Evolutionary conservation across 1,284 basidiomycete species (phyloP).

Genomic region (Abortiporus biennis): DNA sequence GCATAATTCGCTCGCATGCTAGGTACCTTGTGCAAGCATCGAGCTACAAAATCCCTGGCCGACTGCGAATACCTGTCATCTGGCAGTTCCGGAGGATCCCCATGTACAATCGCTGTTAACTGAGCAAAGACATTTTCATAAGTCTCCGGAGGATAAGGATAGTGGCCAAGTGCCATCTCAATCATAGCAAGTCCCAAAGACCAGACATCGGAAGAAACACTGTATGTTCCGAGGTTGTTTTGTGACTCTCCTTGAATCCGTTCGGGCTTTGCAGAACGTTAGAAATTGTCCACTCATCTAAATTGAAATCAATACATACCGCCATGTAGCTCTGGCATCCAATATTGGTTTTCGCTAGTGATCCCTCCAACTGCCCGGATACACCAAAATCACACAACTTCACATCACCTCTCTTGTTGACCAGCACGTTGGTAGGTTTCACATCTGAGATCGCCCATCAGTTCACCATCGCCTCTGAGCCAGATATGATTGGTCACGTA

Average conservation of each 20-base stretch:
- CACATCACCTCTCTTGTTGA: conserved; percentile 85
- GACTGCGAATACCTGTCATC: conserved; percentile 36
- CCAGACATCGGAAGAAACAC: conserved; percentile 97
- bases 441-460: conserved; percentile 52
- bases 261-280: conserved; percentile 60
- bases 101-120: conserved; percentile 93
- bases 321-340: conserved; percentile 99
- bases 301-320: conserved; percentile 40
- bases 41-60: conserved; percentile 54
- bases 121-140: conserved; percentile 97
- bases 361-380: conserved; percentile 95
- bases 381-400: conserved; percentile 99
- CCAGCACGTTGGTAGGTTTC: conserved; percentile 95
- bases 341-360: conserved; percentile 96
- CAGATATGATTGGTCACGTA: conserved; percentile 30
- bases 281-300: neutral
- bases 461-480: neutral
- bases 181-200: conserved; percentile 95
- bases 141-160: conserved; percentile 98
- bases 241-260: conserved; percentile 93
- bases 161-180: conserved; percentile 87
- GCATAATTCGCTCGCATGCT: conserved; percentile 79
- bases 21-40: conserved; percentile 75
- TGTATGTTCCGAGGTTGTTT: conserved; percentile 85
- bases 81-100: conserved; percentile 85